Evolutionary conservation across 345 rosid species (phyloP), one percentile per base, ranked within the genome.

Genomic region (Camelina neglecta): DNA sequence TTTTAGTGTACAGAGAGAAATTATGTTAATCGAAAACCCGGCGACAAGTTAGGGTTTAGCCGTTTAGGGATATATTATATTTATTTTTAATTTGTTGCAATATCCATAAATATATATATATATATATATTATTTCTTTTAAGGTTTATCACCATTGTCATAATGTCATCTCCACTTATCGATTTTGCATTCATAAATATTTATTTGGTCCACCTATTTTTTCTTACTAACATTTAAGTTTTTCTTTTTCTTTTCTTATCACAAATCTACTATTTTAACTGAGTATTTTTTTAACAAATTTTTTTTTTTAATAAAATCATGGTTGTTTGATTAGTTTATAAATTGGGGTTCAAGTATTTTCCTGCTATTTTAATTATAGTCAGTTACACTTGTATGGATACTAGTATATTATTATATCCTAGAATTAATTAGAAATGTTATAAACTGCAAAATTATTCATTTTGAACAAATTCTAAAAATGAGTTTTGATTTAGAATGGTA

Each of bases 31-130:
- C 78, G 78, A 73, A 78, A 73, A 73, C 74, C 71, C 81, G 81
- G 78, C 81, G 81, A 72, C 81, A 78, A 78, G 78, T 73, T 78
- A 78, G 81, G 81, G 81, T 41, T 77, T 71, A 71, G 73, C 76
- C 41, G 67, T 71, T 77, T 77, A 57, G 45, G 72, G 62, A 49
- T 29, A 44, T 42, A 16, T 47, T 20, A 55, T 44, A 72, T 67
- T 11, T n/a, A 49, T 57, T 15, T 39, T 57, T 15, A 24, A 4
- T 64, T 64, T 51, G 23, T 61, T 77, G 68, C 21, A 62, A 21
- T 51, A 50, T 51, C 62, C 13, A 49, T 61, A 42, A 60, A 44
- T 6, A 35, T 33, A 33, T 18, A 18, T 6, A 35, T 33, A 33
- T 18, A 18, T 23, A 23, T 24, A 24, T 76, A 66, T 67, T 11